Evolutionary conservation across 768 basidiomycete genomes (phyloP).

Genomic region (Rickenella mellea): DNA sequence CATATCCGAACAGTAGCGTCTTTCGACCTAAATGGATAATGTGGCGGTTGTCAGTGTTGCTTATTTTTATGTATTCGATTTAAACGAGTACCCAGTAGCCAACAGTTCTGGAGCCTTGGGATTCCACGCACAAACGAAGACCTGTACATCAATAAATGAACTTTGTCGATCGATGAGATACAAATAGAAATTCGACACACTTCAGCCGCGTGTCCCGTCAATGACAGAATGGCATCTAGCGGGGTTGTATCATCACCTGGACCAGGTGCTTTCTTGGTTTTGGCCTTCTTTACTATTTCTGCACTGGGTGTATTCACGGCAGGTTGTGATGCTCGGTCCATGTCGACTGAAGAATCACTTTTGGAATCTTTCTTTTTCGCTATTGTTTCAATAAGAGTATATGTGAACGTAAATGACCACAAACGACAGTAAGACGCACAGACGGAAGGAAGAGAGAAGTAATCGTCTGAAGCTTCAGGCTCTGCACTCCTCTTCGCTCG

Average conservation of each 20-base stretch:
- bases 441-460: no score
- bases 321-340: no score
- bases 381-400: no score
- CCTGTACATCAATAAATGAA: slow-evolving; percentile 27
- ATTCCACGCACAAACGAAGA: slow-evolving; percentile 78
- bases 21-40: slow-evolving; percentile 43
- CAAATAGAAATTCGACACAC: slow-evolving; percentile 3
- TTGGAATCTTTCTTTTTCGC: no score
- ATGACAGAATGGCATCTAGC: slow-evolving; percentile 6
- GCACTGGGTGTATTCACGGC: no score
- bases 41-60: background rate
- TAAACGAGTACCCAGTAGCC: slow-evolving; percentile 73
- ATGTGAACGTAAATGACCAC: no score
- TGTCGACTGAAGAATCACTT: no score
- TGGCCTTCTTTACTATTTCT: no score
- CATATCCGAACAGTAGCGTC: slow-evolving; percentile 70
- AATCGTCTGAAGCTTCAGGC: slow-evolving; percentile 36
- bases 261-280: background rate
- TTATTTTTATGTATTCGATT: slow-evolving; percentile 15
- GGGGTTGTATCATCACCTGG: background rate
- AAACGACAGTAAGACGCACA: no score
- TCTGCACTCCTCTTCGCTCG: slow-evolving; percentile 48
- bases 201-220: slow-evolving; percentile 38
- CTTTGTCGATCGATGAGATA: no score
- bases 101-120: slow-evolving; percentile 49